These are phyloP conservation scores for Pyrenochaeta sp. DNA, from an alignment of 2,329 filamentous ascomycete genomes.

Conservation along the genomic window DNA sequence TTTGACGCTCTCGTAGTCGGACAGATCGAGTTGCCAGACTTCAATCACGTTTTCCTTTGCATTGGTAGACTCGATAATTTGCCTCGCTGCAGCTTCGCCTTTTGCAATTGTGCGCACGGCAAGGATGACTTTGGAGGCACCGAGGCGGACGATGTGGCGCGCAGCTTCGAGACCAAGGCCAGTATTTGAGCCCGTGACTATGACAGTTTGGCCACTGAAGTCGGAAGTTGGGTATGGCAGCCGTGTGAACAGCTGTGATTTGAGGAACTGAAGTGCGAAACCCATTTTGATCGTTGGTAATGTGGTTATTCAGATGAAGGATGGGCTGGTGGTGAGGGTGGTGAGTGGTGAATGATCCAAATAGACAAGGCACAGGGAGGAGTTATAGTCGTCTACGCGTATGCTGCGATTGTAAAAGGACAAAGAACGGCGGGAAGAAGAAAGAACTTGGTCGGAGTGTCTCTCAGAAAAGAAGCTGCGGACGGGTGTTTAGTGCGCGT, in stretches of 20 bases:
- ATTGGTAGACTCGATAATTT: slow-evolving; percentile 46
- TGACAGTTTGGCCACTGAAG: slow-evolving; percentile 48
- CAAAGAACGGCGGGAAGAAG: too few species aligned
- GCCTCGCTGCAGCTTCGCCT: slow-evolving; percentile 53
- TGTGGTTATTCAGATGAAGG: neutral
- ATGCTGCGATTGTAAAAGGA: too few species aligned
- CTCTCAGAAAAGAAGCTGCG: too few species aligned
- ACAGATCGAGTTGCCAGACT: slow-evolving; percentile 57
- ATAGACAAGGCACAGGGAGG: too few species aligned
- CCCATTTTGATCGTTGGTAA: slow-evolving; percentile 1
- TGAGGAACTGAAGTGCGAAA: slow-evolving; percentile 36
- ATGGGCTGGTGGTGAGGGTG: neutral
- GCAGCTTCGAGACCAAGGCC: slow-evolving; percentile 58
- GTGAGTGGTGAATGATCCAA: too few species aligned
- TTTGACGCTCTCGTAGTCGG: slow-evolving; percentile 48
- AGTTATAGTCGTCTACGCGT: too few species aligned
- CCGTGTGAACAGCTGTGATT: slow-evolving; percentile 50
- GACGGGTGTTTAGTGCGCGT: too few species aligned
- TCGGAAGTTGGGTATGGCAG: slow-evolving; percentile 36
- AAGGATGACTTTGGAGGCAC: slow-evolving; percentile 55
- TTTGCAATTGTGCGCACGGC: slow-evolving; percentile 54
- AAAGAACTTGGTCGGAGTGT: too few species aligned
- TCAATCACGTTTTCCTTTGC: slow-evolving; percentile 45
- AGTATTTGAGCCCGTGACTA: slow-evolving; percentile 58
- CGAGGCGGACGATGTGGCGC: slow-evolving; percentile 51